Evolutionary conservation across 768 basidiomycete species (phyloP).

Genomic region (Galerina sulciceps): DNA sequence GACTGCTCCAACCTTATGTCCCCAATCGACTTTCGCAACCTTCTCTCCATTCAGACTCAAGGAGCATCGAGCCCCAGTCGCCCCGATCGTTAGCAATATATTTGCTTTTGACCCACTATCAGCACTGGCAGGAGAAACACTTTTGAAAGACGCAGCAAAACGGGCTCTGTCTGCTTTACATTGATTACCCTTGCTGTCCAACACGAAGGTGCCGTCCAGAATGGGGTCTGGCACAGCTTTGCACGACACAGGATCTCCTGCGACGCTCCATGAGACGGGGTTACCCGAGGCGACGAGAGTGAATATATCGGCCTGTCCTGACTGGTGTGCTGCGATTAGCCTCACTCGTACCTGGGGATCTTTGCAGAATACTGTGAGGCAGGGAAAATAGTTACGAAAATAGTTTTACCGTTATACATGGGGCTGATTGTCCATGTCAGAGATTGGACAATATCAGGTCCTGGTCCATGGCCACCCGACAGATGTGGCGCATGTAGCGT

Average conservation of each 20-base stretch:
- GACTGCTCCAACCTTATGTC: conserved; percentile 52
- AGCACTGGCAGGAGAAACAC: conserved; percentile 10
- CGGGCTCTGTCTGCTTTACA: conserved; percentile 47
- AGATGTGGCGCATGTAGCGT: conserved; percentile 23
- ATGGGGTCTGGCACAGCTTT: conserved; percentile 52
- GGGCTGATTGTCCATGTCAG: conserved; percentile 72
- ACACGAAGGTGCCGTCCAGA: conserved; percentile 51
- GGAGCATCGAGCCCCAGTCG: conserved; percentile 59
- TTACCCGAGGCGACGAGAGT: conserved; percentile 44
- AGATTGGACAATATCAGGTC: conserved; percentile 53
- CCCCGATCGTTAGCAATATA: conserved; percentile 41
- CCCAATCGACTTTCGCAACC: conserved; percentile 71
- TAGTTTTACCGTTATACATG: conserved; percentile 50
- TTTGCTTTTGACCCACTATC: conserved; percentile 7
- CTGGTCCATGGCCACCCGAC: conserved; percentile 38
- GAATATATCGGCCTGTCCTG: conserved; percentile 65
- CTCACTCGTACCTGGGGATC: conserved; percentile 55
- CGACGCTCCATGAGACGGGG: conserved; percentile 39
- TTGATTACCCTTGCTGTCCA: conserved; percentile 56
- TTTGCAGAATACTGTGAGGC: conserved; percentile 20
- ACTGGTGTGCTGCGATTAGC: conserved; percentile 61
- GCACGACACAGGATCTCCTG: conserved; percentile 34
- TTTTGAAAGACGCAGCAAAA: conserved; percentile 38
- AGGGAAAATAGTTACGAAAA: neutral
- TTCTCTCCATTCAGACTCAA: conserved; percentile 68